These are phyloP conservation scores for Parathielavia hyrcaniae DNA, from an alignment of 495 filamentous ascomycete genomes.

Conservation along the genomic window DNA sequence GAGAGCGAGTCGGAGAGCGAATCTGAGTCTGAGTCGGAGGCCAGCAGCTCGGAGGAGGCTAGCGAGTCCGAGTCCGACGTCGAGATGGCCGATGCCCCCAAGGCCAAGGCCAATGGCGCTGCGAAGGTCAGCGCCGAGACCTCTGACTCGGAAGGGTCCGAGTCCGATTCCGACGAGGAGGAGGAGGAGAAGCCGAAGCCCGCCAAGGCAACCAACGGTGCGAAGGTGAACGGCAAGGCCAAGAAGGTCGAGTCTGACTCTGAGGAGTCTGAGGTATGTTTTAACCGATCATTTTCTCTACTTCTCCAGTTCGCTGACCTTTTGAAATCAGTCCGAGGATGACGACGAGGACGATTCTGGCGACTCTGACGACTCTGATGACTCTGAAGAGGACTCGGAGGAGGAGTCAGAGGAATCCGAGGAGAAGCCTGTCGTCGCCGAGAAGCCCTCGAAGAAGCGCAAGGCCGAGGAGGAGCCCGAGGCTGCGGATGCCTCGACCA, in stretches of 20 bases:
- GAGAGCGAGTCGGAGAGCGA: constrained; percentile 20
- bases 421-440: constrained; percentile 39
- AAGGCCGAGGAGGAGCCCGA: constrained; percentile 57
- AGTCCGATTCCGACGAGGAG: constrained; percentile 36
- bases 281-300: background rate
- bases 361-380: constrained; percentile 23
- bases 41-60: constrained; percentile 21
- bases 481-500: constrained; percentile 46
- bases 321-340: constrained; percentile 26
- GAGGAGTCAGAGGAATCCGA: constrained; percentile 44
- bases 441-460: constrained; percentile 45
- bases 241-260: constrained; percentile 38
- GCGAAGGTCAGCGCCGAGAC: constrained; percentile 30
- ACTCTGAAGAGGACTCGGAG: constrained; percentile 30
- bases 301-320: constrained; percentile 6
- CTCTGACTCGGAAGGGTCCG: constrained; percentile 28
- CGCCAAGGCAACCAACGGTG: constrained; percentile 32
- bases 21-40: constrained; percentile 24
- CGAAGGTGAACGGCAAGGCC: constrained; percentile 35
- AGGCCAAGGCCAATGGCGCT: constrained; percentile 30
- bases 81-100: constrained; percentile 45
- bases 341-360: constrained; percentile 15
- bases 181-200: constrained; percentile 41
- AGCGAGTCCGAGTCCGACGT: constrained; percentile 39
- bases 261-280: constrained; percentile 40